These are phyloP conservation scores for Lasiodiplodia sp. DNA, from an alignment of 2,329 filamentous ascomycete species.

Conservation along the genomic window DNA sequence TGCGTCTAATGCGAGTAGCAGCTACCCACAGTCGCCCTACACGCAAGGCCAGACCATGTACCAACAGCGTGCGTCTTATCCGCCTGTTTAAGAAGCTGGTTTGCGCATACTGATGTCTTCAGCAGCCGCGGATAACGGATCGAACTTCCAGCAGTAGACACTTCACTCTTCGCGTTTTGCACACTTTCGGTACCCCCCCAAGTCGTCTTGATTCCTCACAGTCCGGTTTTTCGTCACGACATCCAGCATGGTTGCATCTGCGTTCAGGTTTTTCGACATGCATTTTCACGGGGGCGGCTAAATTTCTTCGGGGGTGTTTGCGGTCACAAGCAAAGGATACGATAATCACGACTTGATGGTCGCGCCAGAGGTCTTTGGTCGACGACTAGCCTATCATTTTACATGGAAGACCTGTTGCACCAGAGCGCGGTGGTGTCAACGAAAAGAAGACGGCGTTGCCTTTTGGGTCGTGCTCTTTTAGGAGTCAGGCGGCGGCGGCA, in stretches of 20 bases:
- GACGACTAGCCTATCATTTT: conserved; percentile 24
- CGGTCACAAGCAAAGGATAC: conserved; percentile 28
- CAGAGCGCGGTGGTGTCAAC: conserved; percentile 16
- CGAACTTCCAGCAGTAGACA: conserved; percentile 37
- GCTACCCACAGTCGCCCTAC: conserved; percentile 61
- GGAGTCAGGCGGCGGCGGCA: conserved; percentile 24
- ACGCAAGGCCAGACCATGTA: conserved; percentile 56
- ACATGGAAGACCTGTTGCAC: conserved; percentile 24
- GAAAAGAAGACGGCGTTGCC: conserved; percentile 25
- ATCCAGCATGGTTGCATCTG: conserved; percentile 31
- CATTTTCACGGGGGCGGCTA: conserved; percentile 47
- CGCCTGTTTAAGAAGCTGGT: not conserved
- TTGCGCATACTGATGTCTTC: conserved; percentile 31
- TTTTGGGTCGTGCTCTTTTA: conserved; percentile 22
- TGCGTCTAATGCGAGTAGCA: conserved; percentile 52
- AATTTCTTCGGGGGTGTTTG: conserved; percentile 45
- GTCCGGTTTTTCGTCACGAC: conserved; percentile 31
- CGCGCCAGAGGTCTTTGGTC: conserved; percentile 25
- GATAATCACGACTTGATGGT: conserved; percentile 31
- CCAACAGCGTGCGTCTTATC: conserved; percentile 48
- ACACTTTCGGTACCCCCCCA: conserved; percentile 25
- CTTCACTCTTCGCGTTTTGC: conserved; percentile 18
- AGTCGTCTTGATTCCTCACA: conserved; percentile 25
- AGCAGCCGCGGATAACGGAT: conserved; percentile 36
- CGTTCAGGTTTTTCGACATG: conserved; percentile 36